These are phyloP conservation scores for Aristolochia fimbriata DNA, from an alignment of 164 flowering plant genomes.

Conservation along the genomic window DNA sequence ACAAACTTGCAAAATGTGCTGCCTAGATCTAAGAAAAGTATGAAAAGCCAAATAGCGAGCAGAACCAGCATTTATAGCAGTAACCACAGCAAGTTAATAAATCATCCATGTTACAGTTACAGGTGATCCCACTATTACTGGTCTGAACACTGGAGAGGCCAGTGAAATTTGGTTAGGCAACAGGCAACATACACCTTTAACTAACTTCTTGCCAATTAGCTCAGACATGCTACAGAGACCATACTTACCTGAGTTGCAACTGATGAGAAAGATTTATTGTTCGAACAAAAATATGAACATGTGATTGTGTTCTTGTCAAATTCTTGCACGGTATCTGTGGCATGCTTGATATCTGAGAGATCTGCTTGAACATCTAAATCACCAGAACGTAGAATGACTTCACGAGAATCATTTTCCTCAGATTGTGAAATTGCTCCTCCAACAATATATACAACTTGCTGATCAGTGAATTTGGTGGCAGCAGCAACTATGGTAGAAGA, in stretches of 20 bases:
- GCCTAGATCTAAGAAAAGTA: too few relatives aligned
- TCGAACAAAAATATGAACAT: slow-evolving; percentile 48
- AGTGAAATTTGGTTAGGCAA: too few relatives aligned
- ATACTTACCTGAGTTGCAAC: slow-evolving; percentile 38
- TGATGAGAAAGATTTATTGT: slow-evolving; percentile 19
- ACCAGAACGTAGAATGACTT: slow-evolving; percentile 42
- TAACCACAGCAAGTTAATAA: background rate
- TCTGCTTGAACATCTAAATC: slow-evolving; percentile 38
- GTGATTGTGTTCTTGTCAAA: slow-evolving; percentile 17
- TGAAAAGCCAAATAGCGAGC: too few relatives aligned
- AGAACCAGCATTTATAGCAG: background rate
- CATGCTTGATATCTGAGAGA: slow-evolving; percentile 20
- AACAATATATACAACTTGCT: slow-evolving; percentile 37
- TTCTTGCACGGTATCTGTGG: slow-evolving; percentile 15
- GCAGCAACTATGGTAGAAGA: slow-evolving; percentile 33
- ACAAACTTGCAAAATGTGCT: too few relatives aligned
- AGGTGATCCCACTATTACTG: background rate
- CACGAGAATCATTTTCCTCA: slow-evolving; percentile 14
- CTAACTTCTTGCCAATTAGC: too few relatives aligned
- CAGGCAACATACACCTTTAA: too few relatives aligned
- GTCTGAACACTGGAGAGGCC: too few relatives aligned
- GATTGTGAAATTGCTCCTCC: slow-evolving; percentile 28
- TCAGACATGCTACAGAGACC: background rate
- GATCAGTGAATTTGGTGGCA: slow-evolving; percentile 48
- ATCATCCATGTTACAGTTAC: background rate